These are phyloP conservation scores for Apiospora sp. DNA, from an alignment of 2,329 filamentous ascomycete genomes.

Conservation along the genomic window DNA sequence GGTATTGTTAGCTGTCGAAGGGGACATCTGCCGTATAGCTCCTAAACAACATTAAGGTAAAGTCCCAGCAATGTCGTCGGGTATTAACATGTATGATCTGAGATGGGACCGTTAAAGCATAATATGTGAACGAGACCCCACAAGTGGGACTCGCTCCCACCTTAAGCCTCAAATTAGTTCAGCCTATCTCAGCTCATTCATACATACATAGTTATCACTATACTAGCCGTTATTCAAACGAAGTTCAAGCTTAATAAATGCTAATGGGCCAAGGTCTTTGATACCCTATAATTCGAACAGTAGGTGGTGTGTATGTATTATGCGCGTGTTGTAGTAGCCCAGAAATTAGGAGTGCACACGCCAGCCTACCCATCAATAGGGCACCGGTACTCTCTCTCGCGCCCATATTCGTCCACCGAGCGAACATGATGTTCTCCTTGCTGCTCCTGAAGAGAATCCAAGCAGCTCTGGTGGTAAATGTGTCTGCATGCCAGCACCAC, in stretches of 20 bases:
- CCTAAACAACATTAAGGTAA: not conserved
- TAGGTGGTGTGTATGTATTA: not conserved
- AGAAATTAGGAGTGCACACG: not conserved
- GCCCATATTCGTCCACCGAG: constrained; percentile 51
- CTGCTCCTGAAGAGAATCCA: constrained; percentile 69
- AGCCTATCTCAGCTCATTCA: not conserved
- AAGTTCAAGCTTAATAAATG: not conserved
- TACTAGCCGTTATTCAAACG: not conserved
- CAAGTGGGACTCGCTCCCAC: not conserved
- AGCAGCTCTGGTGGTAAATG: constrained; percentile 73
- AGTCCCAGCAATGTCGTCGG: not conserved
- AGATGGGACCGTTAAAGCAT: constrained; percentile 1
- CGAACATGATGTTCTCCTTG: constrained; percentile 52
- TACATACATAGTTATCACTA: not conserved
- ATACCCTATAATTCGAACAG: not conserved
- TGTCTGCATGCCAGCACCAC: constrained; percentile 76
- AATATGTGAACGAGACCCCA: not conserved
- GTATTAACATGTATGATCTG: not conserved
- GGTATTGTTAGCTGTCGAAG: not conserved
- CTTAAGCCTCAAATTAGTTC: not conserved
- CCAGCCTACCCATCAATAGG: constrained; percentile 60
- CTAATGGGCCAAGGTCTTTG: not conserved
- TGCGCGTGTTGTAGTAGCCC: not conserved
- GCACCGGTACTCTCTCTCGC: constrained; percentile 60
- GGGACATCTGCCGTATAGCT: not conserved